Conservation (phyloP, 768 basidiomycete species). For the Daedaleopsis nitida region DNA sequence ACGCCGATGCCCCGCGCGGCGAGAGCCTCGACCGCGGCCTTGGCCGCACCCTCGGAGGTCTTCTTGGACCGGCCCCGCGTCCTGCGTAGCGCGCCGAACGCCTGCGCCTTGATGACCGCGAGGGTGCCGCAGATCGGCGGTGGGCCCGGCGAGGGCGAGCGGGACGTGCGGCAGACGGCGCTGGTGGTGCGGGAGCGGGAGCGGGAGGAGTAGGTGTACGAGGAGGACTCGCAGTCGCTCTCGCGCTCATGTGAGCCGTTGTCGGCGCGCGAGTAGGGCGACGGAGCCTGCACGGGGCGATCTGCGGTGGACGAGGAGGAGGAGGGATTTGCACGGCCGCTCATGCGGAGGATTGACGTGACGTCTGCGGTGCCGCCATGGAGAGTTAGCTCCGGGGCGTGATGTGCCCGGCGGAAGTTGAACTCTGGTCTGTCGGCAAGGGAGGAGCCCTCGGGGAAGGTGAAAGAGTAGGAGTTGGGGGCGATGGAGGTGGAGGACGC, state of each 20-base stretch:
- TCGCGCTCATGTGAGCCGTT: constrained; percentile 44
- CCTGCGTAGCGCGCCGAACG: constrained; percentile 82
- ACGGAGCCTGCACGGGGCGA: constrained; percentile 34
- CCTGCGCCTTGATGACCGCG: constrained; percentile 89
- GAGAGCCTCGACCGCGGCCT: constrained; percentile 79
- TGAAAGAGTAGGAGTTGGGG: constrained; percentile 68
- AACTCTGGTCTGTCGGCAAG: constrained; percentile 63
- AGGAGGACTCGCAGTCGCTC: constrained; percentile 48
- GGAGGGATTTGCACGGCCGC: constrained; percentile 38
- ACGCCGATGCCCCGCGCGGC: constrained; percentile 74
- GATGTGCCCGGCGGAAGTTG: constrained; percentile 63
- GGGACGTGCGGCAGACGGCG: constrained; percentile 41
- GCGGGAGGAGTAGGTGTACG: constrained; percentile 39
- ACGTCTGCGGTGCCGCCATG: constrained; percentile 78
- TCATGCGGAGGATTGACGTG: constrained; percentile 52
- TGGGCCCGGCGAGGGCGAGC: constrained; percentile 48
- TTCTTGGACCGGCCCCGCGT: constrained; percentile 76
- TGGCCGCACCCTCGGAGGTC: constrained; percentile 69
- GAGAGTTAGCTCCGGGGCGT: constrained; percentile 63
- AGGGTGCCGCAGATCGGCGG: constrained; percentile 74
- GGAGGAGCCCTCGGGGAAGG: constrained; percentile 56
- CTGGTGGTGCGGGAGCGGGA: constrained; percentile 31
- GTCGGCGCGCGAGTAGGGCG: constrained; percentile 53
- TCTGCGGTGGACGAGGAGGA: constrained; percentile 52
- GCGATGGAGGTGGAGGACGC: constrained; percentile 53